Conservation (phyloP, 148 eudicot species). For the Spergularia marina region DNA sequence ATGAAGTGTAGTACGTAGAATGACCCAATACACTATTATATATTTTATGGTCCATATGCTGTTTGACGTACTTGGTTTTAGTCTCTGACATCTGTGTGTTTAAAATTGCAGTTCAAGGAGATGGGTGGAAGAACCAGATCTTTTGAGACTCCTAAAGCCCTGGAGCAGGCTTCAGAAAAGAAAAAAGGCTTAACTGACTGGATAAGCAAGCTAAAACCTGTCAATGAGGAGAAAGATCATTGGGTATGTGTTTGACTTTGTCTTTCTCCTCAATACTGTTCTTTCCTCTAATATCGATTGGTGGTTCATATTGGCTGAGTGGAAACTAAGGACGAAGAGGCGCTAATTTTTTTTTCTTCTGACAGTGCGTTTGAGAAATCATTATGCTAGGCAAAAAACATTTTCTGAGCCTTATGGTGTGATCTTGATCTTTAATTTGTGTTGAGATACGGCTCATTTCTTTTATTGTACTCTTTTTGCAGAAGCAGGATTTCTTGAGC, state of each 20-base stretch:
- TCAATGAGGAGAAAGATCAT: constrained; percentile 91
- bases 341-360: background rate
- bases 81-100: constrained; percentile 11
- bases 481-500: background rate
- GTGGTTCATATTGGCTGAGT: background rate
- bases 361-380: background rate
- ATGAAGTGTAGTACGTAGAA: background rate
- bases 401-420: background rate
- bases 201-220: constrained; percentile 69
- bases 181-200: constrained; percentile 78
- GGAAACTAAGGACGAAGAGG: background rate
- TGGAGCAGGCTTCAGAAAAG: constrained; percentile 66
- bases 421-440: background rate
- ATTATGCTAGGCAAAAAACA: background rate
- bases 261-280: background rate
- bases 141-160: constrained; percentile 45
- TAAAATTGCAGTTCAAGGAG: constrained; percentile 66
- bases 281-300: background rate
- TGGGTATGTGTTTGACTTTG: constrained; percentile 48
- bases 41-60: background rate
- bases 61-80: background rate
- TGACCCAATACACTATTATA: background rate
- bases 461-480: background rate
- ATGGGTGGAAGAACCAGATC: constrained; percentile 73
- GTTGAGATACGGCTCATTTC: background rate